Evolutionary conservation across 2,329 filamentous ascomycete genomes (phyloP).

Genomic region (Alternaria hordeiaustralica): DNA sequence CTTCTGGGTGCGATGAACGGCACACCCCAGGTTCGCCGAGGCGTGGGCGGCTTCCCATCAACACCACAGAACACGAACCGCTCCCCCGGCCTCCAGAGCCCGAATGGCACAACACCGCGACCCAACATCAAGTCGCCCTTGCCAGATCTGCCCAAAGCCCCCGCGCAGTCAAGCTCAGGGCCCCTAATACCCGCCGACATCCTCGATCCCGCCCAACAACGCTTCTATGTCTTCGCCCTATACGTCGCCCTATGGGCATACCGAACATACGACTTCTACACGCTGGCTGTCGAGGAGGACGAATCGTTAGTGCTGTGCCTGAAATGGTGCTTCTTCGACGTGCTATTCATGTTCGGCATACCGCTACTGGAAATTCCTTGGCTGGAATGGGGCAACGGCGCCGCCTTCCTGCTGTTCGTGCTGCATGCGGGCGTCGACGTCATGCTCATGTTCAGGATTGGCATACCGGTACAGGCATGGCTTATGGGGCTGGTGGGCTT

Average conservation of each 20-base stretch:
- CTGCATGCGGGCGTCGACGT: constrained; percentile 76
- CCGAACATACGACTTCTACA: constrained; percentile 86
- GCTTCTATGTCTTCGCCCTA: constrained; percentile 82
- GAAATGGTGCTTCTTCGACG: constrained; percentile 92
- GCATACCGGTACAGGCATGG: constrained; percentile 76
- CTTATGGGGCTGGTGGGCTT: constrained; percentile 76
- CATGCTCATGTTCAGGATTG: constrained; percentile 91
- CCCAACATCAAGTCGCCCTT: constrained; percentile 45
- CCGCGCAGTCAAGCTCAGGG: constrained; percentile 34
- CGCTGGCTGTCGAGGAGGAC: constrained; percentile 78
- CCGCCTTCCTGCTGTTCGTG: constrained; percentile 73
- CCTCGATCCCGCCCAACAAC: constrained; percentile 88
- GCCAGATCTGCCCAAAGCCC: constrained; percentile 39
- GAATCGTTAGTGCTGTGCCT: constrained; percentile 89
- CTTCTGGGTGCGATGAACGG: constrained; percentile 74
- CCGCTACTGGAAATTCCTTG: constrained; percentile 92
- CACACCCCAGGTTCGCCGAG: constrained; percentile 74
- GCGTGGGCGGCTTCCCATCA: constrained; percentile 76
- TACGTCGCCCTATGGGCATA: constrained; percentile 80
- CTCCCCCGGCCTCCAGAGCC: constrained; percentile 34
- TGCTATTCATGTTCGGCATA: constrained; percentile 83
- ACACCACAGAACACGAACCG: constrained; percentile 64
- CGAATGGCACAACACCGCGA: constrained; percentile 31
- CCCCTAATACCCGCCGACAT: constrained; percentile 82
- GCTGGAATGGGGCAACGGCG: constrained; percentile 86